Evolutionary conservation across 768 basidiomycete genomes (phyloP).

Genomic region (Auriscalpium microsporum): DNA sequence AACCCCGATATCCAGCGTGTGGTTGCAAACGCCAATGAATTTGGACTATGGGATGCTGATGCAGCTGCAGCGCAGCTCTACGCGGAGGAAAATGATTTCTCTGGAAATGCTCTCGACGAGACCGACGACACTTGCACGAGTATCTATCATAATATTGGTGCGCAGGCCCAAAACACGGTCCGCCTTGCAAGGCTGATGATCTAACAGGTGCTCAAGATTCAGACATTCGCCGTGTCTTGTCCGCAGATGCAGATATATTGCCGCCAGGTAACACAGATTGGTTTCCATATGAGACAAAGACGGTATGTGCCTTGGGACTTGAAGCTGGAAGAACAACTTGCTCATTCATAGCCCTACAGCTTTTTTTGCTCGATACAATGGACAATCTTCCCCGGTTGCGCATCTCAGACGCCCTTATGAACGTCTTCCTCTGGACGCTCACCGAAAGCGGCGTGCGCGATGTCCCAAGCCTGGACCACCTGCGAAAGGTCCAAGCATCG

Average conservation of each 20-base stretch:
- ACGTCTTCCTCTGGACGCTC: conserved; percentile 15
- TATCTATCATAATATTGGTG: neutral
- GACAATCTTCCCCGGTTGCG: conserved; percentile 18
- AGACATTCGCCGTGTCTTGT: neutral
- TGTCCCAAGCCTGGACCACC: conserved; percentile 14
- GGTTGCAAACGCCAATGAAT: neutral
- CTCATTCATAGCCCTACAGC: conserved; percentile 1
- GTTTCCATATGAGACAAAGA: neutral
- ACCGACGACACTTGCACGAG: neutral
- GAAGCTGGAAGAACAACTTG: neutral
- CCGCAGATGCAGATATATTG: neutral
- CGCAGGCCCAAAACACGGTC: neutral
- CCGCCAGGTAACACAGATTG: neutral
- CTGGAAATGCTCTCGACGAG: neutral
- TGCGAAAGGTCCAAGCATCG: conserved; percentile 1
- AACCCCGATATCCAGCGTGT: neutral
- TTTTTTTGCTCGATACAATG: conserved; percentile 16
- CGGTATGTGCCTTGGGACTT: neutral
- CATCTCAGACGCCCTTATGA: conserved; percentile 12
- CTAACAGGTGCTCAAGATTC: too few species aligned
- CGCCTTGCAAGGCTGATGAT: too few species aligned
- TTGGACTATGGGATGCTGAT: neutral
- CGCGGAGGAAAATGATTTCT: neutral
- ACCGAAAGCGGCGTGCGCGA: conserved; percentile 12
- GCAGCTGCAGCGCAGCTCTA: neutral